A percentile compares a stretch with the other conserved stretches of the same genome.
Evolutionary conservation across 306 rosid species (phyloP).

Genomic region (Prunus fruticosa): DNA sequence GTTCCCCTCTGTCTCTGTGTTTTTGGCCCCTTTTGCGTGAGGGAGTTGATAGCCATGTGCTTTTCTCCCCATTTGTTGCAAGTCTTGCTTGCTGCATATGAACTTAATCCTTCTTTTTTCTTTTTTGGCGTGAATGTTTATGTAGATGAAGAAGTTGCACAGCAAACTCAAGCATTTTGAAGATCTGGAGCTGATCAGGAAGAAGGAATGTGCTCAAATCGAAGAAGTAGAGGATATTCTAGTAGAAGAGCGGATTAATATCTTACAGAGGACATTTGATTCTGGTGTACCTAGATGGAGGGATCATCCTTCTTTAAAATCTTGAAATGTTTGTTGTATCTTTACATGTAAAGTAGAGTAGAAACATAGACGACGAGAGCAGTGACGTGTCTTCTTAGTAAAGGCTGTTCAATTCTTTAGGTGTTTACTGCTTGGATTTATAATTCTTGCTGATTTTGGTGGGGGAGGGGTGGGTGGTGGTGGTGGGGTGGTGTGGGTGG

Average conservation of each 20-base stretch:
- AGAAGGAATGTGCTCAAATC: constrained; percentile 59
- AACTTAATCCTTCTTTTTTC: constrained; percentile 11
- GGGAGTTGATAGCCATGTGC: background rate
- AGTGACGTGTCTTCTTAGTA: background rate
- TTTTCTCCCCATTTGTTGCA: background rate
- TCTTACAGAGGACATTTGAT: constrained; percentile 45
- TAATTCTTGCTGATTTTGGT: background rate
- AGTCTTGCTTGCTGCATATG: background rate
- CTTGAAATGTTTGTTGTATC: constrained; percentile 24
- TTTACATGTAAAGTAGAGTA: background rate
- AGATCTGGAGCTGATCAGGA: constrained; percentile 72
- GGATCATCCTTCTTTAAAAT: constrained; percentile 59
- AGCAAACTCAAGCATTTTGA: constrained; percentile 70
- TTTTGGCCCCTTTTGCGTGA: background rate
- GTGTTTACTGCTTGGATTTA: background rate
- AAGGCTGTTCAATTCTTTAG: background rate
- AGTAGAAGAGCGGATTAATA: constrained; percentile 57
- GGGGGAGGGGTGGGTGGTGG: background rate
- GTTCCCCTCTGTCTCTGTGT: background rate
- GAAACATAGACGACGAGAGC: background rate
- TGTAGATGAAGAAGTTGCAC: constrained; percentile 64
- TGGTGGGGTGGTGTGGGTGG: too few species aligned
- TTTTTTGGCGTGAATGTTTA: constrained; percentile 24
- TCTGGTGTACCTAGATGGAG: constrained; percentile 79
- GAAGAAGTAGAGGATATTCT: constrained; percentile 60